Evolutionary conservation across 257 asterid species (phyloP).

Genomic region (Rhazya stricta): DNA sequence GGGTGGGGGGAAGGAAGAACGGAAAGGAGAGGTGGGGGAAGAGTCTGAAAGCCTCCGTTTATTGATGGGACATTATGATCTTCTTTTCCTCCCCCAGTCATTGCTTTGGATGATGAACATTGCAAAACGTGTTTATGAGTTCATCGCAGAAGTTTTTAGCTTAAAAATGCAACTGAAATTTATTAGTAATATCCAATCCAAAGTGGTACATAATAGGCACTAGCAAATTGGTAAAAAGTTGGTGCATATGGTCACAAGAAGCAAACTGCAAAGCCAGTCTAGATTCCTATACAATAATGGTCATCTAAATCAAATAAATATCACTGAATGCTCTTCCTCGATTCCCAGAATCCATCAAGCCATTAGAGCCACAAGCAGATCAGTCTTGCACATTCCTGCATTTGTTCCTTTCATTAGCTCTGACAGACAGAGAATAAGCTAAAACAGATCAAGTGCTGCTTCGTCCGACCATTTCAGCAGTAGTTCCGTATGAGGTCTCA

Average conservation of each 20-base stretch:
- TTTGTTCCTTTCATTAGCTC: neutral
- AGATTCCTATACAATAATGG: conserved; percentile 1
- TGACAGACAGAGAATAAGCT: neutral
- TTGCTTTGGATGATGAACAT: neutral
- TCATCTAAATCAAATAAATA: neutral
- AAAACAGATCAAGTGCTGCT: conserved; percentile 10
- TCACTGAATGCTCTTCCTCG: neutral
- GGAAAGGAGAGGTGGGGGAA: neutral
- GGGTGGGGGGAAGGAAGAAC: neutral
- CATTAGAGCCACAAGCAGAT: neutral
- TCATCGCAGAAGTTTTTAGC: neutral
- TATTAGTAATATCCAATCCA: neutral
- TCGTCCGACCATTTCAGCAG: conserved; percentile 6
- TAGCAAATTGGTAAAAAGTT: neutral
- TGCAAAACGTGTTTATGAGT: neutral
- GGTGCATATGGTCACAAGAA: neutral
- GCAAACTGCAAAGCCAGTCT: neutral
- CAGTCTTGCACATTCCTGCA: neutral
- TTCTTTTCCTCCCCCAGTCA: neutral
- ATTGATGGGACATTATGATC: neutral
- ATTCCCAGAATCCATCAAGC: neutral
- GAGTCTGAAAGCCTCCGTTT: neutral
- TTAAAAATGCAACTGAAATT: neutral
- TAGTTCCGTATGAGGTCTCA: neutral
- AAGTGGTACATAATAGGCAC: neutral